Base-by-base conservation (phyloP, 2,329 filamentous ascomycete genomes). In the Venturia nashicola region DNA sequence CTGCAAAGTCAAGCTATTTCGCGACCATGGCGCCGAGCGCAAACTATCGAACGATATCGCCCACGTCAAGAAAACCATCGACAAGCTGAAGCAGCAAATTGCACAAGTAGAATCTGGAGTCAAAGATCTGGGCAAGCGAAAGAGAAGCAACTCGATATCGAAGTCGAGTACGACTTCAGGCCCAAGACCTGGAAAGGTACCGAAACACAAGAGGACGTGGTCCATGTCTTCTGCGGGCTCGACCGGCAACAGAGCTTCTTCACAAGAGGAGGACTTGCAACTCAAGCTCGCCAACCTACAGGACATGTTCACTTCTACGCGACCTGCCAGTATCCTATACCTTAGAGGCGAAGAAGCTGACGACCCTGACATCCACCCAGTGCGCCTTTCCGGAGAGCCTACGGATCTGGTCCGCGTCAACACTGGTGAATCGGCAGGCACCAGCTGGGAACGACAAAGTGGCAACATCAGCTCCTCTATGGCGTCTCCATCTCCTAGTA, bases 1-100 rank as follows among this genome's bases (percentile, higher is more conserved):
- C 75, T 96, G 93, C 82, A 97, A 96, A 76, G 93, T 97, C 66
- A 97, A 97, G 75, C 84, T 97, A 2, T 97, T 97, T 80, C 85
- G 93, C 67, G 93, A 97, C 72, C 94, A 97, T 70, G 93, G 93
- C 32, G 94, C 94, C 0, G 93, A 97, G 75, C 86, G 93, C 61
- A 97, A 97, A 73, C 82, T 97, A 0, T 92, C 92, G 18, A 97
- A 97, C 72, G 93, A 97, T 69, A 84, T 97, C 9, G 89, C 90
- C 0, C 93, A 97, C 70, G 90, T 97, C 67, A 96, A 95, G 76
- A 97, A 97, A 77, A 90, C 89, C 0, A 97, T 97, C 69, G 93
- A 97, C 71, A 97, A 97, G 76, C 78, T 97, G 59, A 95, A 95
- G 75, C 91, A 96, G 72, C 93, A 97, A 71, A 94, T 97, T 66